Evolutionary conservation across 108 stramenopile species (phyloP), one percentile per base, ranked within the genome.

Genomic region (Fragilariopsis cylindrus): DNA sequence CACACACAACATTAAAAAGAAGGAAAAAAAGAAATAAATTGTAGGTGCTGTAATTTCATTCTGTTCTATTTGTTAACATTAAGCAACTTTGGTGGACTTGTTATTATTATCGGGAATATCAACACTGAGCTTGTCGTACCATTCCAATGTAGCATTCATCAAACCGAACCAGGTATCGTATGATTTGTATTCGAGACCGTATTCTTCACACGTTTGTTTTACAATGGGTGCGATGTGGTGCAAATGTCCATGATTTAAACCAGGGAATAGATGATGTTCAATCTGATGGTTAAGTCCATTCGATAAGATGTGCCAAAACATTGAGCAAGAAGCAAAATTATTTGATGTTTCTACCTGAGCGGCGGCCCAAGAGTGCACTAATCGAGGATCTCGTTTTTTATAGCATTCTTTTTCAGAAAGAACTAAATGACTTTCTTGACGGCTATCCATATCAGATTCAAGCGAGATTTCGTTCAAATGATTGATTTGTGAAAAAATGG

Each of bases 151-250:
- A 6, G 82, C 82, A 21, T 55, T 41, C 79, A 82, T 78, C 40
- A 86, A 46, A 12, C 81, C 85, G 11, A 16, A 62, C 85, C 85
- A 86, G 6, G 74, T 70, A 39, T 77, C 73, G 50, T 78, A 86
- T 3, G 65, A 77, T 68, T 85, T 81, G 77, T 96, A 94, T 0
- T 70, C 45, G 12, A 96, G 87, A 15, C 84, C 86, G 69, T 71
- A 82, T 68, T 92, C 86, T 68, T 78, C 74, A 69, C 92, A 94
- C 8, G 84, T 87, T 40, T 81, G 63, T 57, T 74, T 63, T 45
- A 96, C 93, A 54, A 91, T 81, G 15, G 91, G 91, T 4, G 91
- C 85, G 62, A 96, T 91, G 19, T 73, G 79, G 12, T 91, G 91
- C 75, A 92, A 87, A 82, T 96, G 92, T 65, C 82, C 77, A 68